A percentile compares a stretch with the other conserved stretches of the same genome.
Conservation (phyloP, 202 grass and related monocot genomes). For the Miscanthus sacchariflorus region DNA sequence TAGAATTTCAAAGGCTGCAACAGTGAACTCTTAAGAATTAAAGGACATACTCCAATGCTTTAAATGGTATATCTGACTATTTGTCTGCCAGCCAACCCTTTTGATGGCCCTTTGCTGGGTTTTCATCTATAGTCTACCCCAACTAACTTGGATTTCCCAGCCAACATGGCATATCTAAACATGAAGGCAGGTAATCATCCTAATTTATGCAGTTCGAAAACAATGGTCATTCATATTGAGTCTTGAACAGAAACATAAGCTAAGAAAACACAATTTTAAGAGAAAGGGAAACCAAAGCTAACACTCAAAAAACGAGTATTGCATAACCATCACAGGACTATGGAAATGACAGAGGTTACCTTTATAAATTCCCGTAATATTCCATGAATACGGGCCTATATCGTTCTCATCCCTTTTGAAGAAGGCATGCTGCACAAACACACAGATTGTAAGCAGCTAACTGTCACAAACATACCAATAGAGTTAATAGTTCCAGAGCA, state of each 20-base stretch:
- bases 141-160: background rate
- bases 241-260: conserved; percentile 1
- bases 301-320: background rate
- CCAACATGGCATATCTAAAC: conserved; percentile 25
- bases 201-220: conserved; percentile 1
- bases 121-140: background rate
- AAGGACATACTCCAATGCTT: background rate
- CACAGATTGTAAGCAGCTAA: conserved; percentile 12
- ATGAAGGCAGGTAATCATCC: conserved; percentile 22
- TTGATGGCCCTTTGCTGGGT: background rate
- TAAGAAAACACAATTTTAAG: background rate
- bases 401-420: conserved; percentile 90
- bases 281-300: conserved; percentile 7
- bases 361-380: conserved; percentile 99
- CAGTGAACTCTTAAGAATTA: background rate
- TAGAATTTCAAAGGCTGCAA: background rate
- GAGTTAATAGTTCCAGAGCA: conserved; percentile 2
- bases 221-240: background rate
- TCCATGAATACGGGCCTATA: conserved; percentile 91
- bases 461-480: background rate
- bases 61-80: background rate
- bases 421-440: conserved; percentile 68
- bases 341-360: conserved; percentile 51
- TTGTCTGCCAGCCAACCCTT: background rate
- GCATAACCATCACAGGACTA: background rate